phyloP scores from a whole-genome alignment of 441 rosid species.

The Rhodomyrtus psidioides region DNA sequence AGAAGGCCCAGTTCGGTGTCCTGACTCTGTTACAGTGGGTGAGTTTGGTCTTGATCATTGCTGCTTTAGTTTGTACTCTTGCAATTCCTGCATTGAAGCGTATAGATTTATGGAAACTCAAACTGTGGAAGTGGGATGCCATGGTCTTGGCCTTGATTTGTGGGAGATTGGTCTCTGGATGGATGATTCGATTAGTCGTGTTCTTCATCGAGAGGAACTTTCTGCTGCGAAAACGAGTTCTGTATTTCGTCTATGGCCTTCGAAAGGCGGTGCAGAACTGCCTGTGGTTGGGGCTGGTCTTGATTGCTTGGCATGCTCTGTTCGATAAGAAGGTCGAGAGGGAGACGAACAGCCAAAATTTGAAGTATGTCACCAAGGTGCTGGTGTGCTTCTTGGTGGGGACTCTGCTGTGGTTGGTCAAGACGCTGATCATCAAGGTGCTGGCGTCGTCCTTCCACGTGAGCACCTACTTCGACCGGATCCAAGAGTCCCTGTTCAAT shows the following conservation, averaged over 20 bases:
- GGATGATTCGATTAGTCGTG: conserved; percentile 8
- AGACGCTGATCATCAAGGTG: conserved; percentile 64
- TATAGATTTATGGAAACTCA: not conserved
- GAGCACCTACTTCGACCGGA: conserved; percentile 68
- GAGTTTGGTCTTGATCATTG: not conserved
- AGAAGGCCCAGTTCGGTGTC: not conserved
- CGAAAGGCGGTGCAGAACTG: conserved; percentile 70
- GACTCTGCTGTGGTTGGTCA: conserved; percentile 56
- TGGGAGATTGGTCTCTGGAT: not conserved
- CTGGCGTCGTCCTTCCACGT: conserved; percentile 81
- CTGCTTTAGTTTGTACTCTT: not conserved
- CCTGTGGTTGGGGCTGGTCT: conserved; percentile 61
- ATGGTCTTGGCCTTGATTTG: not conserved
- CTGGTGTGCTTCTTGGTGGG: conserved; percentile 47
- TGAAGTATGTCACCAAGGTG: conserved; percentile 32
- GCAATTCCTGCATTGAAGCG: not conserved
- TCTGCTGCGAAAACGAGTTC: conserved; percentile 44
- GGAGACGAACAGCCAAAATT: conserved; percentile 15
- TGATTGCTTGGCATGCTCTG: conserved; percentile 50
- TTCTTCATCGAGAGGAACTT: conserved; percentile 69
- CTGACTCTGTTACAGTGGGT: not conserved
- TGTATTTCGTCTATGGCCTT: conserved; percentile 68
- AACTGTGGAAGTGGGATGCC: not conserved
- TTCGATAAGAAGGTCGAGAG: conserved; percentile 38
- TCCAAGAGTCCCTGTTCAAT: conserved; percentile 62